Base-by-base conservation (phyloP, 495 filamentous ascomycete species). In the Pyronema omphalodes region DNA sequence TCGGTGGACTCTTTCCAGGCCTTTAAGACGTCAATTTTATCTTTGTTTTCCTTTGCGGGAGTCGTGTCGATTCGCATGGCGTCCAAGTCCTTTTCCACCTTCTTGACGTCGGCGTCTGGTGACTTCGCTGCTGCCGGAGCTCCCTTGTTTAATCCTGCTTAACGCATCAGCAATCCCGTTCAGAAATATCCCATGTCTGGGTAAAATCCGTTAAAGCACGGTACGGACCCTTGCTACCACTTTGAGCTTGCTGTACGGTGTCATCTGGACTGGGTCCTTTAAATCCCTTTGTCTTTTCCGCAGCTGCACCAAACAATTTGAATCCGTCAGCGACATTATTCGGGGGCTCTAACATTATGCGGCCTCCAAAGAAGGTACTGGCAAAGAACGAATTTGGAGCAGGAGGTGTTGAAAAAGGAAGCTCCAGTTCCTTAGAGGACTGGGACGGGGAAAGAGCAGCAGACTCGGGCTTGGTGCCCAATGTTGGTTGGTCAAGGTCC, bases 201-300 rank as follows among this genome's bases (percentile, higher is more conserved):
- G 23, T 1, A 15, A 15, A 19, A n/a, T 47, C 44, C 9, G 19
- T 12, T 36, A 29, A 29, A 29, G 23, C 23, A 29, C 5, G 23
- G 23, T 29, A 36, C 47, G 3, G 6, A 93, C 86, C 81, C 88
- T 91, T 91, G 67, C 74, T 70, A 58, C 68, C 69, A 52, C 73
- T 82, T 69, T 95, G 91, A 57, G 91, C 91, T 66, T 80, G 78
- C 40, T 81, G 70, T 55, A 96, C 83, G 57, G 89, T 71, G 69
- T 95, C 93, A 69, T 98, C 91, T 60, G 91, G 91, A 67, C 89
- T 95, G 52, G 91, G 91, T 57, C 76, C 84, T 77, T 81, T 71
- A 71, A 96, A 98, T 51, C 81, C 78, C 33, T 46, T 54, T 15
- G 43, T 44, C 48, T 60, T 60, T 23, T 43, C 23, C 39, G 29